Percentiles rank a stretch among this genome's conserved stretches.
Conservation (phyloP, 2,329 filamentous ascomycete genomes). For the Phyllosticta paracitricarpa region DNA sequence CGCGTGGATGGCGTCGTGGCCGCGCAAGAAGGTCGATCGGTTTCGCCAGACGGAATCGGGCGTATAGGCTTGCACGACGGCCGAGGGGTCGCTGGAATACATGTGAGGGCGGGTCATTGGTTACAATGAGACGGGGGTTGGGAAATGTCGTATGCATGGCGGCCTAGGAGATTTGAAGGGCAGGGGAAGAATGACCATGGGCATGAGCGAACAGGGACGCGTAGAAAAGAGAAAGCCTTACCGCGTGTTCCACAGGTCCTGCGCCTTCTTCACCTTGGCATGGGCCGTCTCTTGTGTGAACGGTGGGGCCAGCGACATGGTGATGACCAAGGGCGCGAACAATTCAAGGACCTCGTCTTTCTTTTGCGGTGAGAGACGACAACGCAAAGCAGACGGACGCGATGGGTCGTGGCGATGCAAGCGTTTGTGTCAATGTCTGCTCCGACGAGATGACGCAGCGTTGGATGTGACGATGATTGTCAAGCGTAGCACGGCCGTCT, state of each 20-base stretch:
- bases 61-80: conserved; percentile 64
- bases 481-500: neutral
- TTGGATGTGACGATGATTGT: neutral
- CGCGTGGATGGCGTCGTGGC: conserved; percentile 55
- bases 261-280: conserved; percentile 72
- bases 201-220: neutral
- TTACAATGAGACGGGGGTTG: neutral
- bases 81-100: conserved; percentile 47
- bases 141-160: neutral
- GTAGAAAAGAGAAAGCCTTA: conserved; percentile 25
- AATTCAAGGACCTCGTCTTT: neutral
- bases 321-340: neutral
- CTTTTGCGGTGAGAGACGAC: neutral
- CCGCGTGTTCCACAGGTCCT: conserved; percentile 74
- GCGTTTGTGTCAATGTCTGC: neutral
- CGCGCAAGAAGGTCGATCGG: conserved; percentile 57
- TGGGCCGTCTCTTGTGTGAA: conserved; percentile 65
- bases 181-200: neutral
- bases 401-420: neutral
- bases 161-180: no score
- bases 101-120: neutral
- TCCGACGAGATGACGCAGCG: neutral
- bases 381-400: neutral
- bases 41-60: conserved; percentile 73
- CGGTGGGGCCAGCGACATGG: conserved; percentile 50